These are phyloP conservation scores for Fusarium albidum DNA, from an alignment of 2,329 filamentous ascomycete genomes.

Conservation along the genomic window DNA sequence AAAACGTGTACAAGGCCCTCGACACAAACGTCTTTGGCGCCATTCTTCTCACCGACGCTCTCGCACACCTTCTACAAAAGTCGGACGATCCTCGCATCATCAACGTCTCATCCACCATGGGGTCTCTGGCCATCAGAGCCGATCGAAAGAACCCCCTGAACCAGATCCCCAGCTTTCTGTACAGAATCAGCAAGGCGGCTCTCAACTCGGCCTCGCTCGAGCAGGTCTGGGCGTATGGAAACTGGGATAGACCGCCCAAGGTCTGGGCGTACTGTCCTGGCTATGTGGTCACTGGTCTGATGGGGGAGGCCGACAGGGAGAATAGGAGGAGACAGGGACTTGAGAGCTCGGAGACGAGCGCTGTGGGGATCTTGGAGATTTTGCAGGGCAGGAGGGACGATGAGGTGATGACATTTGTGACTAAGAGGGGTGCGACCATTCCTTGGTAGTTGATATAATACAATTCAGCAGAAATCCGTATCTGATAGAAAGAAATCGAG, in stretches of 20 bases:
- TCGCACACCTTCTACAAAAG: not conserved
- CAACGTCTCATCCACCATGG: not conserved
- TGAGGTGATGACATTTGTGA: too few species aligned
- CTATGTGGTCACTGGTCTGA: not conserved
- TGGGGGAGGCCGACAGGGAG: not conserved
- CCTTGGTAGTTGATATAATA: too few species aligned
- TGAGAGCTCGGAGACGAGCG: not conserved
- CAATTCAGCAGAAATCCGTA: conserved; percentile 2
- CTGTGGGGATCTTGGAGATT: not conserved
- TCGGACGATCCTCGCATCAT: not conserved
- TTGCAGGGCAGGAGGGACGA: not conserved
- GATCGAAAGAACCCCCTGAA: not conserved
- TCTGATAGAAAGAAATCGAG: conserved; percentile 4
- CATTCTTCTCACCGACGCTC: not conserved
- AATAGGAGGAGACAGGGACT: not conserved
- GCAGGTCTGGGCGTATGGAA: not conserved
- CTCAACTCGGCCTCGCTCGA: not conserved
- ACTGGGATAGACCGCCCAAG: not conserved
- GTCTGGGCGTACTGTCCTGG: not conserved
- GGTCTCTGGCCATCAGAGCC: not conserved
- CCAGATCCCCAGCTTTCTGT: not conserved
- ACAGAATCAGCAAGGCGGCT: not conserved
- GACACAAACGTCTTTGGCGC: not conserved
- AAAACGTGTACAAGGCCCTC: not conserved
- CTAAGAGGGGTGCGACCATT: too few species aligned